Conservation (phyloP, 139 green algal genomes). For the Ettlia oleoabundans region DNA sequence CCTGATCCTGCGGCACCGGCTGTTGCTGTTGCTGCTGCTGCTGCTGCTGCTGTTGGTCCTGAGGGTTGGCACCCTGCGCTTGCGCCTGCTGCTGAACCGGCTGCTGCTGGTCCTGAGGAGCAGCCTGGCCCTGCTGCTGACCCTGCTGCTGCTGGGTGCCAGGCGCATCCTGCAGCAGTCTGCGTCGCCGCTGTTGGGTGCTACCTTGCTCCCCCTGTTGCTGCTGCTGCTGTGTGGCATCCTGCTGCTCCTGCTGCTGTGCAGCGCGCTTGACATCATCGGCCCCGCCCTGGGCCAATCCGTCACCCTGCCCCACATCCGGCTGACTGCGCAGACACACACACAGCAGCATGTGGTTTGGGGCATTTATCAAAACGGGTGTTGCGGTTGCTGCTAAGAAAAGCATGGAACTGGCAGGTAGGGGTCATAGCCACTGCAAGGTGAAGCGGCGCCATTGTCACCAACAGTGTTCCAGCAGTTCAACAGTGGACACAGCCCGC, state of each 20-base stretch:
- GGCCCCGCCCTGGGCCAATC: background rate
- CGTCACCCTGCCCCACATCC: constrained; percentile 13
- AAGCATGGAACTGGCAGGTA: no score
- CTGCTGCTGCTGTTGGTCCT: background rate
- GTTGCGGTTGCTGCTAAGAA: background rate
- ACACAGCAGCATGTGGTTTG: no score
- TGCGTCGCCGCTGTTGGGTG: background rate
- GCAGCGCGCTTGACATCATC: background rate
- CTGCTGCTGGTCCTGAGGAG: no score
- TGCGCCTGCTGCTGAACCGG: constrained; percentile 3
- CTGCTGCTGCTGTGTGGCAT: constrained; percentile 1
- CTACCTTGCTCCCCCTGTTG: background rate
- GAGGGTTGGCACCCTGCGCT: no score
- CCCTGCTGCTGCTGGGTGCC: constrained; percentile 19
- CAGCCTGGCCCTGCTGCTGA: background rate
- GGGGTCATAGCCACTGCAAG: no score
- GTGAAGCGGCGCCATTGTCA: no score
- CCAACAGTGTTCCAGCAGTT: no score
- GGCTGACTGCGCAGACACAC: background rate
- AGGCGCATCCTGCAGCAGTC: constrained; percentile 6
- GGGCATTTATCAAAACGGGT: no score
- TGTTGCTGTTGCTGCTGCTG: constrained; percentile 17
- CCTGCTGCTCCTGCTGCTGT: background rate
- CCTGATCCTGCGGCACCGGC: background rate
- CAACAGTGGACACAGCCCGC: no score